Conservation (phyloP, 23 red algal genomes). For the Gracilaria vermiculophylla region DNA sequence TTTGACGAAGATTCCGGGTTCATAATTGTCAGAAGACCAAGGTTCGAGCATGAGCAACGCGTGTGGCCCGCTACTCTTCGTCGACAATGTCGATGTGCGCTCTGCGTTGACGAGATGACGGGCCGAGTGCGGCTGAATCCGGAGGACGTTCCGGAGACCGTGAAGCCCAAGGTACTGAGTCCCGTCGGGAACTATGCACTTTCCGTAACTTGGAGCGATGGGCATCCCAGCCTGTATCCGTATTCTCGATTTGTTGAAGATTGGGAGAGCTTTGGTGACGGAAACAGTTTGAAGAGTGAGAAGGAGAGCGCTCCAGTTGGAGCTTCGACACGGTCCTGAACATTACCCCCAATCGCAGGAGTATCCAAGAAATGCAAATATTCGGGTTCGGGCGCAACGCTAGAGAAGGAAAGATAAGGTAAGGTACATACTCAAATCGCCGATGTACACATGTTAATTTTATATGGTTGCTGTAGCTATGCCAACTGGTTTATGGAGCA, state of each 20-base stretch:
- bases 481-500: neutral
- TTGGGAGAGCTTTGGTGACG: slow-evolving; percentile 2
- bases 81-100: slow-evolving; percentile 89
- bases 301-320: neutral
- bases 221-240: slow-evolving; percentile 89
- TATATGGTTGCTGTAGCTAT: neutral
- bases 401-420: no score
- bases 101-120: slow-evolving; percentile 96
- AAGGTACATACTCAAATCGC: no score
- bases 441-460: no score
- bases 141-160: slow-evolving; percentile 50
- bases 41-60: slow-evolving; percentile 19
- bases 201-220: slow-evolving; percentile 87
- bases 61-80: slow-evolving; percentile 71
- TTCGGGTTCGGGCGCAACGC: no score
- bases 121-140: slow-evolving; percentile 60
- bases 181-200: slow-evolving; percentile 96
- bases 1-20: slow-evolving; percentile 69
- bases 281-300: neutral
- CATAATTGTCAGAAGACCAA: slow-evolving; percentile 47
- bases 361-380: no score
- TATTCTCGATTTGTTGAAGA: slow-evolving; percentile 74
- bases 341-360: no score
- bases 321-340: neutral
- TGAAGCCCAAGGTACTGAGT: slow-evolving; percentile 64